phyloP scores from a whole-genome alignment of 2,329 filamentous ascomycete species.

The Trichophyton benhamiae region DNA sequence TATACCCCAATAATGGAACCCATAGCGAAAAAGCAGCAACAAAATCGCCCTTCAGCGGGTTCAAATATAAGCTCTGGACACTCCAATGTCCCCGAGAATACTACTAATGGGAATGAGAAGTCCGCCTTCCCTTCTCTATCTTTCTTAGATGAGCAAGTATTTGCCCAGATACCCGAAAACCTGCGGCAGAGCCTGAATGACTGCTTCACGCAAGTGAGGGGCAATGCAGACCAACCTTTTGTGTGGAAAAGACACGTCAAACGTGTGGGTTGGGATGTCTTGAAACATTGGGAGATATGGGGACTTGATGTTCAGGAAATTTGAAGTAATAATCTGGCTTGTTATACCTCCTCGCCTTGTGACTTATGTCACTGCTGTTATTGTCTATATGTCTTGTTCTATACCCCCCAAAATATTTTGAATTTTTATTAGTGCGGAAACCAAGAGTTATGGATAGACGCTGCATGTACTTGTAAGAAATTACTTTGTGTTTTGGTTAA shows the following conservation, averaged over 20 bases:
- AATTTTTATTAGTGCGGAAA: neutral
- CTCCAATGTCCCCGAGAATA: neutral
- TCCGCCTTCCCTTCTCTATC: neutral
- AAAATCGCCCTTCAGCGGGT: neutral
- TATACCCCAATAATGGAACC: neutral
- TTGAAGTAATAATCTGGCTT: constrained; percentile 7
- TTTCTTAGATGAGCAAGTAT: neutral
- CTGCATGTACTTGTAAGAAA: too few relatives aligned
- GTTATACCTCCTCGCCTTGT: neutral
- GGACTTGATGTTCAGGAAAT: constrained; percentile 31
- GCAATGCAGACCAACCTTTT: neutral
- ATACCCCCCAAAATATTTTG: neutral
- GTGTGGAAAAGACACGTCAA: constrained; percentile 24
- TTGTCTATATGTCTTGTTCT: neutral
- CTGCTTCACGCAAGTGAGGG: neutral
- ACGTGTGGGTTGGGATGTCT: constrained; percentile 29
- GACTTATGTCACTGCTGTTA: neutral
- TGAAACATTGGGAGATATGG: constrained; percentile 35
- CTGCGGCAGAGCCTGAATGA: neutral
- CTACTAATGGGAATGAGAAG: too few relatives aligned
- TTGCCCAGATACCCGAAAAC: neutral
- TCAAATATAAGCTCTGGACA: neutral
- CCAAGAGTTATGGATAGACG: neutral
- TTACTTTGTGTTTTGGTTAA: too few relatives aligned
- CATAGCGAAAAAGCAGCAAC: neutral